Base-by-base conservation (phyloP, 1,284 basidiomycete species). In the Porodaedalea pini region DNA sequence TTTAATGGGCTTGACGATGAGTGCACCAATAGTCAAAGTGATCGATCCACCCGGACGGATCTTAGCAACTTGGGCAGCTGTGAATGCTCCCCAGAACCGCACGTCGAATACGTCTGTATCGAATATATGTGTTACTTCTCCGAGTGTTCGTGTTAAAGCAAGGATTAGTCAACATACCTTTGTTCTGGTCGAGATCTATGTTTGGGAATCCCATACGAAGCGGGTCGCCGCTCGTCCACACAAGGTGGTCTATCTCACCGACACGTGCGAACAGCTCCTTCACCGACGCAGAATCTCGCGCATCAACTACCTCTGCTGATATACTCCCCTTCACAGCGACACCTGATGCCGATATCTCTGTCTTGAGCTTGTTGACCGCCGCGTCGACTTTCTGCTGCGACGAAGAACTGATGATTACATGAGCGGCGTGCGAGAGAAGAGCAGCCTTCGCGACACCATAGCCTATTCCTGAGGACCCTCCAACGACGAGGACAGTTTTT, bases 11-110 rank as follows among this genome's bases (percentile, higher is more conserved):
- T 58, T 64, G 13, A 48, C 45, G 19, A 61, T 27, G 2, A 55
- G 60, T 52, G 6, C 27, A 63, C 63, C 62, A 40, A 57, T 45
- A 21, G 62, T 65, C 15, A 65, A 50, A 10, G 56, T 60, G 3
- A 62, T 37, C 17, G 64, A 65, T 10, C 61, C 64, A 5, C 57
- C 54, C 17, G 21, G 5, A 3, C 53, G 50, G 39, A 65, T 34
- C 45, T 62, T 61, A 6, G 61, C 64, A 7, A 48, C n/a, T 48
- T 65, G 56, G 2, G 61, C 62, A 31, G 57, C 61, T 32, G 51
- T 56, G 17, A 58, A 41, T 3, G 64, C 51, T 17, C 62, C 64
- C 64, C 64, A 65, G 53, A 64, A 64, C n/a, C 59, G 56, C 4
- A 64, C 57, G 32, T 65, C 62, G 39, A 64, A 65, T 40, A 47